phyloP scores from a whole-genome alignment of 768 basidiomycete genomes.

The Hygrophorus pudorinus region DNA sequence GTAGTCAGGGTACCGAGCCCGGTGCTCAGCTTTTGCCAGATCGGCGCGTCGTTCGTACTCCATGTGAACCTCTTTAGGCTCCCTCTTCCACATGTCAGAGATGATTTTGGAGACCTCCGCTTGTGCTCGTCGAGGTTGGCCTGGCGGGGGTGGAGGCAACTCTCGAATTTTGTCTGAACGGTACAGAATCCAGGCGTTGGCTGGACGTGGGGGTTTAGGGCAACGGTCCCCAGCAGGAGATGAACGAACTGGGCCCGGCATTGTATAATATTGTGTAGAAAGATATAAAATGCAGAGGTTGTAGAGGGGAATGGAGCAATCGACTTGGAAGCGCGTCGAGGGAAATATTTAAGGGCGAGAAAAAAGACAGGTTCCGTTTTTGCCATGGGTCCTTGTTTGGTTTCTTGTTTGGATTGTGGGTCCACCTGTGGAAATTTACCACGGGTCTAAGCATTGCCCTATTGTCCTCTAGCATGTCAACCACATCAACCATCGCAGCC shows the following conservation, averaged over 20 bases:
- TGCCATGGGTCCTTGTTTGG: conserved; percentile 9
- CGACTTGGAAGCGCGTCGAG: conserved; percentile 2
- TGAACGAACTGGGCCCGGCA: conserved; percentile 16
- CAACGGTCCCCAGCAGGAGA: conserved; percentile 4
- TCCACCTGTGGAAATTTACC: no score
- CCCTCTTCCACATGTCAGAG: conserved; percentile 53
- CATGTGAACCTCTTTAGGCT: conserved; percentile 34
- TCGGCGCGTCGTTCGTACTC: conserved; percentile 47
- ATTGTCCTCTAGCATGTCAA: no score
- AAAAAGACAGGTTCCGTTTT: conserved; percentile 5
- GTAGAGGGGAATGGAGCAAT: background rate
- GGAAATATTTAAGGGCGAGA: conserved; percentile 1
- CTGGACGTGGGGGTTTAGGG: conserved; percentile 49
- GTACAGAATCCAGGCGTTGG: conserved; percentile 80
- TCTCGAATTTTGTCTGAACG: conserved; percentile 47
- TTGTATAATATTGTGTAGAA: conserved; percentile 5
- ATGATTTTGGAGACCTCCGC: conserved; percentile 57
- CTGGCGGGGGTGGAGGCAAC: conserved; percentile 26
- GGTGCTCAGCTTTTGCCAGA: conserved; percentile 41
- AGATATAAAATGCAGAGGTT: background rate
- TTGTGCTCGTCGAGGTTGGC: conserved; percentile 36
- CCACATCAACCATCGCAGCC: no score
- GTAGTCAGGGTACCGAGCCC: conserved; percentile 42
- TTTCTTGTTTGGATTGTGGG: background rate
- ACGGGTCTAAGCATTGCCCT: no score